Evolutionary conservation across 169 alveolate species (phyloP).

Genomic region (Eimeria praecox): DNA sequence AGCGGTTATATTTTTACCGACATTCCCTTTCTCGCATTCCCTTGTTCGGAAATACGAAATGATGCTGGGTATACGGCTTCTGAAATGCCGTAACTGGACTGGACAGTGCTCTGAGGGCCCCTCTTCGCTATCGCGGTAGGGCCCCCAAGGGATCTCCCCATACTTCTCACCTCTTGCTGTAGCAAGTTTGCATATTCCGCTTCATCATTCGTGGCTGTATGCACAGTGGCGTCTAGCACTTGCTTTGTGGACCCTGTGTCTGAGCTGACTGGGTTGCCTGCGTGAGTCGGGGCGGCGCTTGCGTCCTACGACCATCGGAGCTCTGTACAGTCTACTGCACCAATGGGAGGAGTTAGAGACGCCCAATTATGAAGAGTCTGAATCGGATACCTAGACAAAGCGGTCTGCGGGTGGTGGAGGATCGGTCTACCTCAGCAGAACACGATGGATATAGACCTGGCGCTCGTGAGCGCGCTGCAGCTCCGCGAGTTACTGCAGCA

Average conservation of each 20-base stretch:
- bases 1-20: background rate
- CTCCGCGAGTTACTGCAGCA: constrained; percentile 76
- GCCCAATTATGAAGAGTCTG: background rate
- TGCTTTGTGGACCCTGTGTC: background rate
- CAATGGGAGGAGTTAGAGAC: background rate
- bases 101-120: background rate
- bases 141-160: constrained; percentile 5
- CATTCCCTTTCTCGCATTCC: background rate
- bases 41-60: background rate
- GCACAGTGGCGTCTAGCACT: background rate
- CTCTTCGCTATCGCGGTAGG: constrained; percentile 20
- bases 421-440: background rate
- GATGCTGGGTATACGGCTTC: background rate
- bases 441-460: constrained; percentile 61
- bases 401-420: background rate
- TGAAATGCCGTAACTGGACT: background rate
- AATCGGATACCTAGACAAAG: background rate
- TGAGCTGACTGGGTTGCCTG: background rate
- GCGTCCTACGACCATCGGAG: background rate
- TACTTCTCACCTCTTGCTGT: background rate
- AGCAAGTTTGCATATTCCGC: background rate
- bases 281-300: background rate
- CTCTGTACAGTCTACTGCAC: background rate
- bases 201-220: background rate
- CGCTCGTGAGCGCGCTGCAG: constrained; percentile 78